Evolutionary conservation across 805 yeast species (phyloP), one percentile per base, ranked within the genome.

Genomic region (Wickerhamomyces queroliae): DNA sequence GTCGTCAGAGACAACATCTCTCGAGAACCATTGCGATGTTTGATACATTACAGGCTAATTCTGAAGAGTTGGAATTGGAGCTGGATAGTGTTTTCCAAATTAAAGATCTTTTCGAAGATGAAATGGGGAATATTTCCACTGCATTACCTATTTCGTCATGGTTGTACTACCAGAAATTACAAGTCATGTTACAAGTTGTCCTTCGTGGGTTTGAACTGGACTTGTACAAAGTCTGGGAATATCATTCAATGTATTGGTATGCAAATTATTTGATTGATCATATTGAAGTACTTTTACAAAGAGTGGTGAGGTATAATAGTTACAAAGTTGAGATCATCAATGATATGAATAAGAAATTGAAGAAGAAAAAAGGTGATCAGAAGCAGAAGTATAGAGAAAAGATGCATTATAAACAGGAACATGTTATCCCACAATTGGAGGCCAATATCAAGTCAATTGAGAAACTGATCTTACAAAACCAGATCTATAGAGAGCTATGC

Each of bases 31-130:
- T 78, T 40, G 51, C 72, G 34, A 47, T 71, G 3, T 86, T 91
- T 83, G 97, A 91, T 59, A 71, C 88, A 2, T 63, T 86, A 24
- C 97, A 91, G 53, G 93, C 84, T 9, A 71, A 72, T 30, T 70
- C 83, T 38, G 95, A 87, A 51, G 60, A 66, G 5, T 66, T 80
- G 27, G 97, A 88, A 55, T 47, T 69, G 13, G 67, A 64, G 7
- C 40, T 74, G 7, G 59, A 52, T 26, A 47, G 57, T 6, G 50
- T 55, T 5, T 64, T 59, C 43, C 62, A 63, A 18, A 49, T 71
- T 20, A 52, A 57, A 21, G 63, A 61, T 25, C 45, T 42, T 2
- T 41, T 59, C 13, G 52, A 37, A 28, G 45, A 49, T 31, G 36
- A 54, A 24, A 37, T 45, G 12, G 48, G 49, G 1, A 33, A 55